phyloP scores from a whole-genome alignment of 1,284 basidiomycete species.

The Apiotrichum mycotoxinovorans region DNA sequence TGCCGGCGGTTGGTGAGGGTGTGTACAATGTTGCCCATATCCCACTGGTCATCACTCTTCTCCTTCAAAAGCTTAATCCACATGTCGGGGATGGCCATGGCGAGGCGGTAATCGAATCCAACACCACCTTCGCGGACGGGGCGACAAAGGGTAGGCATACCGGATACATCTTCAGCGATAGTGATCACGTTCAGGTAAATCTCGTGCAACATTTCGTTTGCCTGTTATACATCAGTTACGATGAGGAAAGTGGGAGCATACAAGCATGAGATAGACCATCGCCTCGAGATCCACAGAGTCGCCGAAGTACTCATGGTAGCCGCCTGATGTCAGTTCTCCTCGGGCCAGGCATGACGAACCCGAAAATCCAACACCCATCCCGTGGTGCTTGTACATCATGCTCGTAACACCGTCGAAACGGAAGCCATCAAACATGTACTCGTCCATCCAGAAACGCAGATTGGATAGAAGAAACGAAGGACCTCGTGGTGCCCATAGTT shows the following conservation, averaged over 20 bases:
- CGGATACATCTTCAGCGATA: constrained; percentile 94
- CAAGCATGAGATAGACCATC: constrained; percentile 94
- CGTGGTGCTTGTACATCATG: constrained; percentile 98
- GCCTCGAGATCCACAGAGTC: constrained; percentile 78
- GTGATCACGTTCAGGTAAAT: constrained; percentile 78
- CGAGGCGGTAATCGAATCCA: constrained; percentile 95
- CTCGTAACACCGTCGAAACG: constrained; percentile 97
- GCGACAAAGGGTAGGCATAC: constrained; percentile 91
- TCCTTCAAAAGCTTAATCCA: constrained; percentile 99
- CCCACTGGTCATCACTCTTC: constrained; percentile 80
- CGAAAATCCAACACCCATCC: constrained; percentile 94
- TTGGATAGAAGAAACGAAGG: constrained; percentile 91
- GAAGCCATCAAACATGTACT: constrained; percentile 95
- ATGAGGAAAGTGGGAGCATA: constrained; percentile 51
- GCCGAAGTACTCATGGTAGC: constrained; percentile 98
- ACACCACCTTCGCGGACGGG: constrained; percentile 79
- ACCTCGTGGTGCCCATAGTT: constrained; percentile 96
- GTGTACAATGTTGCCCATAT: constrained; percentile 79
- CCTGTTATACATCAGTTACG: constrained; percentile 58
- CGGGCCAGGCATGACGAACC: constrained; percentile 43
- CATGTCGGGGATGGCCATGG: constrained; percentile 99
- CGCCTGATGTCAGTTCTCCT: constrained; percentile 52
- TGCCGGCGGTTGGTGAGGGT: constrained; percentile 87
- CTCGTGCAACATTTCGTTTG: constrained; percentile 82
- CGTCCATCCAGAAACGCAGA: constrained; percentile 90